Evolutionary conservation across 2,329 filamentous ascomycete species (phyloP).

Genomic region (Cladophialophora exuberans): DNA sequence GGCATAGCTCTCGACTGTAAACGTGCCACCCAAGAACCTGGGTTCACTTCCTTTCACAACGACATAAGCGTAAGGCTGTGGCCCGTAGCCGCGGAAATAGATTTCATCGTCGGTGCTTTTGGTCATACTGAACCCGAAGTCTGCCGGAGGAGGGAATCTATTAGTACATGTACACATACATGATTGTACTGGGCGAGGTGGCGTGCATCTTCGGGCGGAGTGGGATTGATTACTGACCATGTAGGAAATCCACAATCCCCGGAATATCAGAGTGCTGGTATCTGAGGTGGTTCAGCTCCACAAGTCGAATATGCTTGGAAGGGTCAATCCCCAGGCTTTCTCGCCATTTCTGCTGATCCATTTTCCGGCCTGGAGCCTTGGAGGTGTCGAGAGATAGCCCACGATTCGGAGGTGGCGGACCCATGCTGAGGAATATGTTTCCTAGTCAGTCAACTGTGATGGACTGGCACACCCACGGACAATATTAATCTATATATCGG

Average conservation of each 20-base stretch:
- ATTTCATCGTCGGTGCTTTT: neutral
- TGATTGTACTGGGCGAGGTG: neutral
- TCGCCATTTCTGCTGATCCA: slow-evolving; percentile 22
- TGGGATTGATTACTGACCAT: slow-evolving; percentile 47
- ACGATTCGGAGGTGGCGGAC: slow-evolving; percentile 24
- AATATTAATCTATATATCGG: too few species aligned
- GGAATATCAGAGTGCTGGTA: slow-evolving; percentile 57
- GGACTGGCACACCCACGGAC: too few species aligned
- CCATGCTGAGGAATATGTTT: neutral
- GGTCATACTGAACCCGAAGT: neutral
- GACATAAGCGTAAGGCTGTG: slow-evolving; percentile 15
- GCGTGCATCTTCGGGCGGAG: too few species aligned
- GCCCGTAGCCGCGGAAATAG: neutral
- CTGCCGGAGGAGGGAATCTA: neutral
- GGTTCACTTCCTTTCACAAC: slow-evolving; percentile 40
- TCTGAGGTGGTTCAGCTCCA: slow-evolving; percentile 54
- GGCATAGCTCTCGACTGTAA: slow-evolving; percentile 44
- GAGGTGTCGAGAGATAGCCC: slow-evolving; percentile 24
- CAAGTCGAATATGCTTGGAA: slow-evolving; percentile 51
- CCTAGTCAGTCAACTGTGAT: too few species aligned
- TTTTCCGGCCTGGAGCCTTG: slow-evolving; percentile 18
- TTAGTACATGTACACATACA: neutral
- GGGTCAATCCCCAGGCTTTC: slow-evolving; percentile 42
- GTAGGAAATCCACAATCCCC: slow-evolving; percentile 50
- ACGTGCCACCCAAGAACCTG: slow-evolving; percentile 47